Base-by-base conservation (phyloP, 2,329 filamentous ascomycete genomes). In the Sclerotinia minor region DNA sequence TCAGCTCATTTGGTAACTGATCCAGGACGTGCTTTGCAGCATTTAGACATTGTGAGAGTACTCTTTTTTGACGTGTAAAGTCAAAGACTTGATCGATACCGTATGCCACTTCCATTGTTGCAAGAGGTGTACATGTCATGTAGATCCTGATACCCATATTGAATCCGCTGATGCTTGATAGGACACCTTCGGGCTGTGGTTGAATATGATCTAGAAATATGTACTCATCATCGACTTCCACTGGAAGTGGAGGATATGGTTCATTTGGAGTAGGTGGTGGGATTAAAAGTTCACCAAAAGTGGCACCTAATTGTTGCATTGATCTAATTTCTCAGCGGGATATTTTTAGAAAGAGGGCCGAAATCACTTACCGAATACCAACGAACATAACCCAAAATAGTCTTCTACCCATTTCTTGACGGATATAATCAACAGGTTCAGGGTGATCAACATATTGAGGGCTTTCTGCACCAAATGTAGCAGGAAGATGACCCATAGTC, bases 331-430 rank as follows among this genome's bases (percentile, higher is more conserved):
- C 2, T 67, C 47, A 64, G 59, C 17, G 19, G 9, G 8, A 5
- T 3, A 29, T 15, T 50, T 50, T 4, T 21, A 15, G 26, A 2
- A 4, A 26, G 11, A 21, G 26, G 8, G 47, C 19, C 15, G 55
- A n/a, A 11, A 50, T 65, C 29, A 75, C 81, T 71, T 79, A 89
- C 85, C 89, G 84, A 69, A 92, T 85, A 45, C 89, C 89, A 6
- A 93, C 86, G 70, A 95, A 87, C 72, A 93, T 84, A 29, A 91
- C 89, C 89, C 93, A 97, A 77, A 96, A 97, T 52, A 96, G 88
- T 70, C 90, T 86, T 76, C 91, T 90, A 58, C 89, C 87, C 58
- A 91, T 85, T 78, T 93, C 89, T 74, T 89, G 87, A 74, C 89
- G 88, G 64, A 93, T 85, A 60, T 89, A 88, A 73, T 92, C 89